Conservation (phyloP, 106 monocot genomes). For the Dendrobium chrysotoxum region DNA sequence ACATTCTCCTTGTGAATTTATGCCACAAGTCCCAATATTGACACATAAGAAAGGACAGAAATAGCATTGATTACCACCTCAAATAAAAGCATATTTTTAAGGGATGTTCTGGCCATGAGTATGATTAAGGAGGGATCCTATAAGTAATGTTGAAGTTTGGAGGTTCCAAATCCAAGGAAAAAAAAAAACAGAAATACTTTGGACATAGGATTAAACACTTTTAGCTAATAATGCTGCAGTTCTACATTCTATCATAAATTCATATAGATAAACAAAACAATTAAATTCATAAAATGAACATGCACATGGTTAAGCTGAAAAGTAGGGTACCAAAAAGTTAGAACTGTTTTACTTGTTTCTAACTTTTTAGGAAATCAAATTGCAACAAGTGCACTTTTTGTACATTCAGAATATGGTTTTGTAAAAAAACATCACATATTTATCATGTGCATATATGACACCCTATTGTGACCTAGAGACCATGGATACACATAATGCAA, state of each 20-base stretch:
- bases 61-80: neutral
- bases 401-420: no score
- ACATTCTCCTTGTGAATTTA: neutral
- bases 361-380: no score
- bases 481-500: no score
- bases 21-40: neutral
- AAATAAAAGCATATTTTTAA: neutral
- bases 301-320: neutral
- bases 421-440: no score
- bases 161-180: neutral
- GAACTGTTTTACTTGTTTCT: no score
- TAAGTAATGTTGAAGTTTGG: neutral
- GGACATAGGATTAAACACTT: no score
- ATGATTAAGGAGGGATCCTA: neutral
- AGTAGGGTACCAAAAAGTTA: no score
- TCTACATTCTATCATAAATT: neutral
- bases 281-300: neutral
- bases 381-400: no score
- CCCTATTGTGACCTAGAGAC: no score
- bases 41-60: neutral
- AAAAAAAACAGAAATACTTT: no score
- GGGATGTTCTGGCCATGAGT: neutral
- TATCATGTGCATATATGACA: no score
- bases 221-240: neutral
- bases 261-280: neutral